These are phyloP conservation scores for Aechmea fasciata DNA, from an alignment of 176 grass and related monocot species.

Conservation along the genomic window DNA sequence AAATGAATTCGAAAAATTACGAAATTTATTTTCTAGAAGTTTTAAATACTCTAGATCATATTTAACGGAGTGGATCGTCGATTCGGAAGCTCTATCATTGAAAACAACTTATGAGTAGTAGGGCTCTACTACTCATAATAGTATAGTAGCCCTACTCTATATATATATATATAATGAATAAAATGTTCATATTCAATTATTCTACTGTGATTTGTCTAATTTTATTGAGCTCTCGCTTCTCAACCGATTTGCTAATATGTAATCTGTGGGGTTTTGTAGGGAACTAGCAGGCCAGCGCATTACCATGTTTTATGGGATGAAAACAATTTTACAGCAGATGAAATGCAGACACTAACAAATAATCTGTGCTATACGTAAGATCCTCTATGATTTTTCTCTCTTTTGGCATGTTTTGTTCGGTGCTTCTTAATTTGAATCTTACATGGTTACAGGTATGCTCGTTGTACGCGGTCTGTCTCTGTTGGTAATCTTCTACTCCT, in stretches of 20 bases:
- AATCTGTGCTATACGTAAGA: conserved; percentile 99
- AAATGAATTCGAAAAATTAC: no score
- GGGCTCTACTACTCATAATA: no score
- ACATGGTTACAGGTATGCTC: conserved; percentile 61
- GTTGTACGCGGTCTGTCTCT: conserved; percentile 94
- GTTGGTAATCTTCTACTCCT: conserved; percentile 50
- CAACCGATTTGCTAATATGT: neutral
- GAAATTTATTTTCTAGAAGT: no score
- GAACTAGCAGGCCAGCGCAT: conserved; percentile 53
- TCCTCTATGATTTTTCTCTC: neutral
- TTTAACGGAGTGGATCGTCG: no score
- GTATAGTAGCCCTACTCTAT: no score
- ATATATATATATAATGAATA: no score
- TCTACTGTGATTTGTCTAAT: no score
- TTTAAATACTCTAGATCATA: no score
- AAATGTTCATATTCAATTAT: no score
- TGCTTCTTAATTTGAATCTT: neutral
- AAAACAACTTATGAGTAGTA: no score
- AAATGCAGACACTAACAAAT: conserved; percentile 98
- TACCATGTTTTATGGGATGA: conserved; percentile 71
- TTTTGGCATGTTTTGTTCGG: neutral
- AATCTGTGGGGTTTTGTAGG: conserved; percentile 20
- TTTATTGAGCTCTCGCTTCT: no score
- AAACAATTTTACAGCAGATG: conserved; percentile 60
- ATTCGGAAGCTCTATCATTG: no score